Evolutionary conservation across 176 grass and related monocot species (phyloP), one percentile per base, ranked within the genome.

Genomic region (Eragrostis nindensis): DNA sequence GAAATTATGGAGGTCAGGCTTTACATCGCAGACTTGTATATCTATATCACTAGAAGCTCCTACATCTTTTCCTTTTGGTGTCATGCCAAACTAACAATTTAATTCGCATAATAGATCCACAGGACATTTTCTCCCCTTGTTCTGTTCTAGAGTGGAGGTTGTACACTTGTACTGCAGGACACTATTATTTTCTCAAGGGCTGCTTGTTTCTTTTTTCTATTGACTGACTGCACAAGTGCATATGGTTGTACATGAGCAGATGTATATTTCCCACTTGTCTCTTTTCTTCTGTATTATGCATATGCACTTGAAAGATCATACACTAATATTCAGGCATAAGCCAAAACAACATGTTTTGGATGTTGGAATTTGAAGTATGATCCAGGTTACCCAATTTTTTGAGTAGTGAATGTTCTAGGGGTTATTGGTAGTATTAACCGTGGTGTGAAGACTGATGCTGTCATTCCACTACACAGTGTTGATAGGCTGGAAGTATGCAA

Each of bases 301-400:
- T 74, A 44, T 79, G 68, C 8, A 42, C 27, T 73, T 61, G 11
- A 38, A 86, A 59, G 25, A 67, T 86, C 71, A 53, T 80, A 70
- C 29, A n/a, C 13, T 88, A 84, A 68, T 48, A 66, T n/a, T 73
- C 27, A 66, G 41, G 1, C 7, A 2, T 54, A 49, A 69, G 53
- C 29, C 66, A 39, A 45, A 85, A 66, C 8, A 77, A 24, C 26
- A 8, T 75, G 29, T 65, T 84, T 70, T 55, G 63, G 36, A 36
- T 24, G 68, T 80, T 48, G 41, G 17, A 49, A 27, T 47, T 61
- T 26, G 32, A 61, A 45, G 13, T 11, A 54, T 71, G 72, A 55
- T 64, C 8, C 40, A 13, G 36, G 71, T 52, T 50, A 44, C 17
- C 62, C 18, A 56, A 54, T 24, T 39, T 25, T 70, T 52, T 8